Conservation (phyloP, 352 stramenopile species). For the Phytophthora pluvialis region DNA sequence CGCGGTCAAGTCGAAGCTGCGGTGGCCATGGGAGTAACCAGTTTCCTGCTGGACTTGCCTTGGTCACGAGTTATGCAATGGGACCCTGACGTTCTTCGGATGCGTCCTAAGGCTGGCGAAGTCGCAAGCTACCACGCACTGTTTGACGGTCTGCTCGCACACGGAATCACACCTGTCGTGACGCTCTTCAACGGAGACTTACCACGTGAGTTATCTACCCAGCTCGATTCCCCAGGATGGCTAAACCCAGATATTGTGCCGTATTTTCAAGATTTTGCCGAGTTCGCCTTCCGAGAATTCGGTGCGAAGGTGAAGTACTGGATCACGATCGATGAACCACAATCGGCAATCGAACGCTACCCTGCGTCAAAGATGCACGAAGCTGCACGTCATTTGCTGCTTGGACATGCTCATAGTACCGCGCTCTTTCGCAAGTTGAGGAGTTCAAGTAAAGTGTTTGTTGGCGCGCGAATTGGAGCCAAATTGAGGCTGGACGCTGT, state of each 20-base stretch:
- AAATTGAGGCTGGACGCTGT: too few species aligned
- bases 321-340: slow-evolving; percentile 95
- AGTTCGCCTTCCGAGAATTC: slow-evolving; percentile 90
- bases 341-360: too few species aligned
- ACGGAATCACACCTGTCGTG: slow-evolving; percentile 85
- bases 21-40: too few species aligned
- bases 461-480: too few species aligned
- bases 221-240: slow-evolving; percentile 50
- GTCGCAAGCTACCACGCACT: slow-evolving; percentile 93
- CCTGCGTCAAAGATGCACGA: background rate
- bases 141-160: slow-evolving; percentile 77
- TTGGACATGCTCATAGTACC: slow-evolving; percentile 74
- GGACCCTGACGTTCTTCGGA: background rate
- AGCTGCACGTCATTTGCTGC: slow-evolving; percentile 52
- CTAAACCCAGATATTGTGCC: slow-evolving; percentile 57
- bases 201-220: slow-evolving; percentile 84
- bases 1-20: slow-evolving; percentile 50
- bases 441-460: too few species aligned
- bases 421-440: background rate
- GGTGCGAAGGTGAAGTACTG: slow-evolving; percentile 89
- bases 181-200: slow-evolving; percentile 97
- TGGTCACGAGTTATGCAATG: background rate
- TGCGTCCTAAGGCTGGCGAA: slow-evolving; percentile 42
- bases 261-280: slow-evolving; percentile 85
- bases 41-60: too few species aligned